Conservation (phyloP, 1,284 basidiomycete species). For the Cryptococcus sp. region DNA sequence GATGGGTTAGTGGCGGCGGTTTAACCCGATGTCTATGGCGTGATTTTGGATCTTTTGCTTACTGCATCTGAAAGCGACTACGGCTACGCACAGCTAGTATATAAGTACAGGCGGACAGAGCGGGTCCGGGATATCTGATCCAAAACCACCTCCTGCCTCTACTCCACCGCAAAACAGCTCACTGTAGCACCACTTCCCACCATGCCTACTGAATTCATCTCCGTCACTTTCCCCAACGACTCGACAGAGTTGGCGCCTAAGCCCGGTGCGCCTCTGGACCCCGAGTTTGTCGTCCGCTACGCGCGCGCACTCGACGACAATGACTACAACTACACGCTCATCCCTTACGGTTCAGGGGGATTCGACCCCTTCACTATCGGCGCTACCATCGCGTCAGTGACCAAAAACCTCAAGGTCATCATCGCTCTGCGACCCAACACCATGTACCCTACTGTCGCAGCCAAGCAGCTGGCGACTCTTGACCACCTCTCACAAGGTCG, state of each 20-base stretch:
- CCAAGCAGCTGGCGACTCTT: conserved; percentile 36
- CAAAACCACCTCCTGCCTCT: too few species aligned
- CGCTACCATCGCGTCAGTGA: conserved; percentile 29
- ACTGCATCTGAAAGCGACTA: too few species aligned
- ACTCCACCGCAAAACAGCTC: background rate
- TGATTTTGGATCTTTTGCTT: too few species aligned
- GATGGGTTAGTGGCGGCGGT: too few species aligned
- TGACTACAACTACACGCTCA: conserved; percentile 38
- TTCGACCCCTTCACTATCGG: conserved; percentile 41
- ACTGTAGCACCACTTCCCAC: conserved; percentile 8
- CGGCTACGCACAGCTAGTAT: too few species aligned
- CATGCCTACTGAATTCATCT: conserved; percentile 38
- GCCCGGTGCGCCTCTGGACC: conserved; percentile 30
- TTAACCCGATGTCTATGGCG: too few species aligned
- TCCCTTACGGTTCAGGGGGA: conserved; percentile 31
- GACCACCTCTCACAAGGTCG: conserved; percentile 32
- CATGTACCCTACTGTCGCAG: conserved; percentile 40
- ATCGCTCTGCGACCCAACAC: conserved; percentile 40
- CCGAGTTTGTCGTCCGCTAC: conserved; percentile 36
- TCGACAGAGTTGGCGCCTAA: conserved; percentile 33
- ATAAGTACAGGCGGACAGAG: too few species aligned
- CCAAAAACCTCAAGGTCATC: conserved; percentile 35
- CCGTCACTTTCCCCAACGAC: conserved; percentile 32
- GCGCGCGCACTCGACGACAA: conserved; percentile 37
- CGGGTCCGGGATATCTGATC: too few species aligned